These are phyloP conservation scores for Tetraselmis striata DNA, from an alignment of 139 green algal species.

Conservation along the genomic window DNA sequence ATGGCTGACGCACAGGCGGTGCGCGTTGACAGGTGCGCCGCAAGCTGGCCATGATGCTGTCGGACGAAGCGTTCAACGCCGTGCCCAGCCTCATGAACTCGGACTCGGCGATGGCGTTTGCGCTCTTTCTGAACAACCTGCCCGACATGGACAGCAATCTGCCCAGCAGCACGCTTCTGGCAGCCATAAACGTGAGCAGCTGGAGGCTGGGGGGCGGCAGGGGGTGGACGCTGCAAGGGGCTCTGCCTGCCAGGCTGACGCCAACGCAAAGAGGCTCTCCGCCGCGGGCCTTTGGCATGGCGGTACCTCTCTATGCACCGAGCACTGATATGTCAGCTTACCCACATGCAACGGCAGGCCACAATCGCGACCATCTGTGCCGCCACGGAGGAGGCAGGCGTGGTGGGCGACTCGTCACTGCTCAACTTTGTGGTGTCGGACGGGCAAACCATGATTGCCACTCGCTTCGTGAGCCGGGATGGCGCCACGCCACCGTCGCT, in stretches of 20 bases:
- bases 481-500: slow-evolving; percentile 57
- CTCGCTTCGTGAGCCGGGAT: slow-evolving; percentile 66
- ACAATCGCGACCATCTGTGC: slow-evolving; percentile 42
- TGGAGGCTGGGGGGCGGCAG: no score
- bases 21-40: slow-evolving; percentile 55
- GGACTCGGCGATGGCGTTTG: slow-evolving; percentile 85
- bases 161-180: slow-evolving; percentile 62
- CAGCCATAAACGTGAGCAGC: slow-evolving; percentile 57
- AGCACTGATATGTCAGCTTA: no score
- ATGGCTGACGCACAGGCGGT: no score
- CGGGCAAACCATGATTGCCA: slow-evolving; percentile 75
- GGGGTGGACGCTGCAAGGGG: no score
- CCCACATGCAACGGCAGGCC: slow-evolving; percentile 21
- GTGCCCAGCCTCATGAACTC: slow-evolving; percentile 82
- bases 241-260: no score
- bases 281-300: no score
- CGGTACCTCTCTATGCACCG: no score
- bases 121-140: slow-evolving; percentile 87
- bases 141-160: slow-evolving; percentile 51
- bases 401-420: slow-evolving; percentile 52
- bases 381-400: slow-evolving; percentile 24
- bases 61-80: slow-evolving; percentile 83
- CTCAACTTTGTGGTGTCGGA: slow-evolving; percentile 92
- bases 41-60: slow-evolving; percentile 63
- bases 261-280: no score